Evolutionary conservation across 2,329 filamentous ascomycete genomes (phyloP).

Genomic region (Lecanicillium sp.): DNA sequence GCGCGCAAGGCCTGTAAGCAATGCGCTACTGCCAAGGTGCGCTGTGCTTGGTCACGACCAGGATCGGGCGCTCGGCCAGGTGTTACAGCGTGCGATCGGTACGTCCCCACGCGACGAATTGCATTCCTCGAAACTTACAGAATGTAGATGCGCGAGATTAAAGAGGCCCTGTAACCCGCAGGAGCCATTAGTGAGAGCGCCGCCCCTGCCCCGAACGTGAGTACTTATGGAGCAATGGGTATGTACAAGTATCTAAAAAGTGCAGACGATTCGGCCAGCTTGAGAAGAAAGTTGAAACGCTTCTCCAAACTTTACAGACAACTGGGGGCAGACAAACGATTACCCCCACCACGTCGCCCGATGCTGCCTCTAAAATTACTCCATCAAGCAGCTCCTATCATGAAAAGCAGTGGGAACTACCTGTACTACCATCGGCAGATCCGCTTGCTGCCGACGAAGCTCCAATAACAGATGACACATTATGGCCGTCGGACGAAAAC

Average conservation of each 20-base stretch:
- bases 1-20: not conserved
- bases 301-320: not conserved
- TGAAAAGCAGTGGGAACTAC: not conserved
- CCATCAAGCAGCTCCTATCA: not conserved
- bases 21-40: conserved; percentile 3
- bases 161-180: conserved; percentile 5
- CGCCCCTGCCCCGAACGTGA: conserved; percentile 8
- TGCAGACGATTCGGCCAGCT: conserved; percentile 9
- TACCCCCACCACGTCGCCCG: not conserved
- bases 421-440: not conserved
- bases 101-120: not conserved
- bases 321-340: not conserved
- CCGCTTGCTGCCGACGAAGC: not conserved
- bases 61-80: not conserved
- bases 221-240: not conserved
- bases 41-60: not conserved
- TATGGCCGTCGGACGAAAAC: conserved; percentile 3
- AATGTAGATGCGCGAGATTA: not conserved
- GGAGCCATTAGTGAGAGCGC: not conserved
- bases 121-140: not conserved
- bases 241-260: not conserved
- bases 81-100: conserved; percentile 1
- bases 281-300: conserved; percentile 1
- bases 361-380: not conserved
- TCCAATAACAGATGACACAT: not conserved